Evolutionary conservation across 345 rosid genomes (phyloP).

Genomic region (Excoecaria cochinchinensis): DNA sequence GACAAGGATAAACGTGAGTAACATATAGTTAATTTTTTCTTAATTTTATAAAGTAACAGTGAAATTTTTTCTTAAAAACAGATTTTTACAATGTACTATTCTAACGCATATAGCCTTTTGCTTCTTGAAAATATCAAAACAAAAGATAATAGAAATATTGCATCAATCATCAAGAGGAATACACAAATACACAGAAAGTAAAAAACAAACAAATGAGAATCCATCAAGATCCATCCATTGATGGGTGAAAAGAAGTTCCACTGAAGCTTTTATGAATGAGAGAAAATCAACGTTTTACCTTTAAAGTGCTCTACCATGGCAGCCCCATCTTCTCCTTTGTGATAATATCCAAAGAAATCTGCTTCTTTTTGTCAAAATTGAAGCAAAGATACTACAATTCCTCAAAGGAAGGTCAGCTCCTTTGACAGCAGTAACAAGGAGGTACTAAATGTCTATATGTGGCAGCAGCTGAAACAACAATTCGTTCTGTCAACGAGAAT

Average conservation of each 20-base stretch:
- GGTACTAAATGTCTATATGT: not conserved
- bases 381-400: slow-evolving; percentile 17
- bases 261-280: not conserved
- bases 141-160: too few relatives aligned
- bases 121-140: too few relatives aligned
- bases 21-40: too few relatives aligned
- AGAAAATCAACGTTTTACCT: slow-evolving; percentile 4
- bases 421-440: not conserved
- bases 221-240: too few relatives aligned
- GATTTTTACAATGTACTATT: too few relatives aligned
- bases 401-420: not conserved
- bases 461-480: not conserved
- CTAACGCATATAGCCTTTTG: too few relatives aligned
- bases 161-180: too few relatives aligned
- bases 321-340: not conserved
- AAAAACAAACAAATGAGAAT: too few relatives aligned
- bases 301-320: not conserved
- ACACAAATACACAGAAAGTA: too few relatives aligned
- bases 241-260: not conserved
- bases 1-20: too few relatives aligned
- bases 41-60: too few relatives aligned
- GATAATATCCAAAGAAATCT: not conserved
- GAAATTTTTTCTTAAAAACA: too few relatives aligned
- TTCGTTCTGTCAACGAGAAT: not conserved
- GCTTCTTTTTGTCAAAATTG: slow-evolving; percentile 4